Base-by-base conservation (phyloP, 257 asterid genomes). In the Solanum medicagineum region DNA sequence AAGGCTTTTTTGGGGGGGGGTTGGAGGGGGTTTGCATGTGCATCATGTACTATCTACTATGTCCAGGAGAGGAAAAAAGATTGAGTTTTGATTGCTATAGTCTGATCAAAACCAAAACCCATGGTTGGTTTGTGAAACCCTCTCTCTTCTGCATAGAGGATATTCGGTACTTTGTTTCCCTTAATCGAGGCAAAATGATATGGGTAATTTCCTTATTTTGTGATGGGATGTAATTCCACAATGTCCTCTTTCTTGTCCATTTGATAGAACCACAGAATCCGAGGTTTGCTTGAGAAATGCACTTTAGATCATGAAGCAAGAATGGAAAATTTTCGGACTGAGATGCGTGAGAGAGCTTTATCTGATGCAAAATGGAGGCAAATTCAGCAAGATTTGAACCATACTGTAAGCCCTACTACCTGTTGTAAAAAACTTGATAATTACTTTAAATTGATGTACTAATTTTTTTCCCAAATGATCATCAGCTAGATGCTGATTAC, bases 361-460 rank as follows among this genome's bases (percentile, higher is more conserved):
- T 94, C 95, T 84, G 98, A 96, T 90, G 97, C 97, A 84, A 96
- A 95, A 89, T 96, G 99, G 99, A 96, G 97, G 92, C 97, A 92
- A 88, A 89, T 96, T 89, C 99, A 93, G 90, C 96, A 91, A 90
- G 95, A 94, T 90, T 74, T 90, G 49, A 89, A 91, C 90, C 94
- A 92, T 80, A 85, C 97, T 49, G 99, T 96, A 90, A 90, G 98
- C 87, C 85, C 80, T 32, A 62, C 84, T 77, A 29, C 74, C 80
- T 79, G 22, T 79, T 10, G 24, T 79, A 11, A 29, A 10, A 53
- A 51, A 24, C 36, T 53, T 79, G 63, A 75, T 77, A 77, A 24
- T 51, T 49, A 79, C 45, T 53, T 79, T 17, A 53, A 53, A 53
- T 7, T 79, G 54, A 79, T 79, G 7, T 53, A 79, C 19, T 53